Conservation (phyloP, 768 basidiomycete genomes). For the Leccinum longicurvipes region DNA sequence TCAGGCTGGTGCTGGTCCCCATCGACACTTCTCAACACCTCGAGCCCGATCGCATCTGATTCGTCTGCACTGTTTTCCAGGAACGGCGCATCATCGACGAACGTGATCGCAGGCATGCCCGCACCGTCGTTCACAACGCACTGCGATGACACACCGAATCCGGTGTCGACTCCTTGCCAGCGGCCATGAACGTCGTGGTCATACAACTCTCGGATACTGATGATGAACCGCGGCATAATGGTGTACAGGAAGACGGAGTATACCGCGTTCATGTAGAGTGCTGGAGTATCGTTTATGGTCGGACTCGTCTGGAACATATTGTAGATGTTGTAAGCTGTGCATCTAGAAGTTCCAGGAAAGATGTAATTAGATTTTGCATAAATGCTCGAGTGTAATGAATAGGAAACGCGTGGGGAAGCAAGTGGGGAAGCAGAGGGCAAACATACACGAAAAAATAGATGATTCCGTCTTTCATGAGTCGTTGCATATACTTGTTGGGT, state of each 20-base stretch:
- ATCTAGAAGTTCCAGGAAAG: not conserved
- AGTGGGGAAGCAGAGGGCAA: not conserved
- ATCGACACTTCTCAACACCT: not conserved
- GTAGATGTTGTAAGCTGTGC: not conserved
- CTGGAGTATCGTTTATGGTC: not conserved
- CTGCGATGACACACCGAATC: not conserved
- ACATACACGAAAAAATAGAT: constrained; percentile 13
- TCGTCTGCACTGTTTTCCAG: not conserved
- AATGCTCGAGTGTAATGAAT: not conserved
- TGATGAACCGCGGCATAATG: not conserved
- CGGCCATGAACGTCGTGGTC: not conserved
- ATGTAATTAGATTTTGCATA: not conserved
- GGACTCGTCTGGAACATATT: not conserved
- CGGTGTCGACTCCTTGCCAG: not conserved
- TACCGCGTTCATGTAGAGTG: not conserved
- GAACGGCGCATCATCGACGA: not conserved
- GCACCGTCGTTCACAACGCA: not conserved
- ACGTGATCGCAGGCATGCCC: not conserved
- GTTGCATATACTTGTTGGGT: constrained; percentile 7
- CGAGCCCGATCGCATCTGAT: not conserved
- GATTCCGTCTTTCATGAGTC: constrained; percentile 3
- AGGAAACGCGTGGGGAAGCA: not conserved
- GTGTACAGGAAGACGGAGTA: not conserved
- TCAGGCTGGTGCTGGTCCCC: not conserved
- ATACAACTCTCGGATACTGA: not conserved